Base-by-base conservation (phyloP, 257 asterid genomes). In the Eucommia ulmoides region DNA sequence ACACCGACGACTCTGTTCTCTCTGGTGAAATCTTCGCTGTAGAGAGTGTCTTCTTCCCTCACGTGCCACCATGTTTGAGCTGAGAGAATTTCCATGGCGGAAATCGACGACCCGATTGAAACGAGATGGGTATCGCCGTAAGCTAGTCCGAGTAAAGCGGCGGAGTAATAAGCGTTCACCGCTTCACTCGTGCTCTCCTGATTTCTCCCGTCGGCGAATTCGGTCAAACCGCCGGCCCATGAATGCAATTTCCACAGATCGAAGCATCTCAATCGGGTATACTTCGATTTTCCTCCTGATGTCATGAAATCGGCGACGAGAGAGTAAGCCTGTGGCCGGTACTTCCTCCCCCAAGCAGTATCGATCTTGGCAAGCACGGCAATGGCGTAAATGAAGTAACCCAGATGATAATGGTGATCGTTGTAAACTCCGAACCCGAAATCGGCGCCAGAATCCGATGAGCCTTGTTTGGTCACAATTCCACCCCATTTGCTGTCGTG, bases 141-240 rank as follows among this genome's bases (percentile, higher is more conserved):
- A 11, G 92, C 93, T 56, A 89, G 56, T 47, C 98, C 98, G 93
- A 89, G 67, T 10, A 89, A 61, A 70, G 94, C 91, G n/a, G 96
- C 93, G 16, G 98, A 80, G 49, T 89, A 85, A 55, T 89, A 89
- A 9, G 86, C 94, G 58, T 80, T 89, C 48, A 89, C 66, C 1
- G 98, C 98, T 75, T 89, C 96, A 3, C 98, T 85, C 1, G 98
- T 80, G 78, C 94, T 89, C 61, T 85, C 94, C 24, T 89, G 98
- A 56, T 89, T 82, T 23, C 96, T 75, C 1, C 98, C 98, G 24
- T 89, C 98, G 17, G 82, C 82, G 65, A 82, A 89, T 35, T 85
- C 98, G 0, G 93, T 89, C 44, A 89, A 54, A 53, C 98, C 98
- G 11, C 93, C 93, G 7, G 96, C 96, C 98, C 96, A 85, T 53